These are phyloP conservation scores for Suillus tomentosus DNA, from an alignment of 768 basidiomycete genomes.

Conservation along the genomic window DNA sequence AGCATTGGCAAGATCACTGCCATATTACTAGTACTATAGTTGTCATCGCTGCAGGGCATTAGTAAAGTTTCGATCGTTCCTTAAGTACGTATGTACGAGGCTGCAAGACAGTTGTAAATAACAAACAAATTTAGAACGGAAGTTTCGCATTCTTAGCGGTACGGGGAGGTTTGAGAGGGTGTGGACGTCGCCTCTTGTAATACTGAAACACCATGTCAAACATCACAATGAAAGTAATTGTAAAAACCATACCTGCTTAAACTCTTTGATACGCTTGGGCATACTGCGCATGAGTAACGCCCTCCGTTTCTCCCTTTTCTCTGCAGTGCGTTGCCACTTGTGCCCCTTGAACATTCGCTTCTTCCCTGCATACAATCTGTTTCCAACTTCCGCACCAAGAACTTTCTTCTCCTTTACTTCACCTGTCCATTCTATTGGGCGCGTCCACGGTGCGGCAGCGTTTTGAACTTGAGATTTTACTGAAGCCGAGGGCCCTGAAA, in stretches of 20 bases:
- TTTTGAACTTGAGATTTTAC: not conserved
- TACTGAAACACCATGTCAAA: slow-evolving; percentile 19
- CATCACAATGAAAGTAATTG: slow-evolving; percentile 4
- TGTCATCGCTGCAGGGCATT: not conserved
- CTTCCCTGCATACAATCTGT: slow-evolving; percentile 71
- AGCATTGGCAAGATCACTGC: not conserved
- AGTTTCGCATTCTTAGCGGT: slow-evolving; percentile 53
- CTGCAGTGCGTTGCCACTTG: slow-evolving; percentile 71
- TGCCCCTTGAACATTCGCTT: slow-evolving; percentile 95
- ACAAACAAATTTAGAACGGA: slow-evolving; percentile 48
- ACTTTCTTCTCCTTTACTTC: slow-evolving; percentile 40
- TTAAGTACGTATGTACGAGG: not conserved
- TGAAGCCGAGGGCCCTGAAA: slow-evolving; percentile 21
- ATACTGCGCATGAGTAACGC: slow-evolving; percentile 68
- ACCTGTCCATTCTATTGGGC: slow-evolving; percentile 44
- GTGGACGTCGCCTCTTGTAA: slow-evolving; percentile 45
- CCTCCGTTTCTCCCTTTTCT: slow-evolving; percentile 48
- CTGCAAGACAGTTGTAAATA: not conserved
- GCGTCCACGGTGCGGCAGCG: slow-evolving; percentile 21
- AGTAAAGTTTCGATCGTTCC: not conserved
- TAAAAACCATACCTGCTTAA: slow-evolving; percentile 56
- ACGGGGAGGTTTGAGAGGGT: slow-evolving; percentile 58
- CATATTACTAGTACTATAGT: not conserved
- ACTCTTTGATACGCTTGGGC: slow-evolving; percentile 62
- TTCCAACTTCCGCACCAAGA: slow-evolving; percentile 56